Percentiles rank a stretch among this genome's conserved stretches.
phyloP scores from a whole-genome alignment of 1,284 basidiomycete genomes.

The Naganishia sp. region DNA sequence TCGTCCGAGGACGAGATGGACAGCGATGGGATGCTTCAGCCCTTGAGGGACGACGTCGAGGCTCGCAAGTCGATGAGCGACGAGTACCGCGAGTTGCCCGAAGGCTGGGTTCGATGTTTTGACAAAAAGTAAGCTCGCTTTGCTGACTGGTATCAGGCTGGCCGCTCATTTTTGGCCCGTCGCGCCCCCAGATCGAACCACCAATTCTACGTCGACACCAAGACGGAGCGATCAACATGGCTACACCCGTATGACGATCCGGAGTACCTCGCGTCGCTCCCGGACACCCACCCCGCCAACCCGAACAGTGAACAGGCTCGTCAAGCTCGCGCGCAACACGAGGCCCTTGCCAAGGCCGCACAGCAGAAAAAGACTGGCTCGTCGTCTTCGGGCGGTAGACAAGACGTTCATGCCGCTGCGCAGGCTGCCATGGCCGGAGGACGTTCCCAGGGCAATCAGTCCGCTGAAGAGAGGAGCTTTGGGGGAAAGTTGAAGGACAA shows the following conservation, averaged over 20 bases:
- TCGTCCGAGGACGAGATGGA: conserved; percentile 23
- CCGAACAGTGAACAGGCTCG: conserved; percentile 43
- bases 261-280: conserved; percentile 44
- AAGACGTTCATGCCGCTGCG: conserved; percentile 16
- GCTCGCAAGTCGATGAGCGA: conserved; percentile 43
- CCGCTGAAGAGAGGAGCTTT: conserved; percentile 21
- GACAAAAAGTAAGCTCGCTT: conserved; percentile 40
- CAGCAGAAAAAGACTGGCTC: conserved; percentile 16
- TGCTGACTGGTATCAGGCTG: background rate
- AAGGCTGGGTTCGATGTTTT: conserved; percentile 50
- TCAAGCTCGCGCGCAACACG: conserved; percentile 36
- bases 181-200: conserved; percentile 39
- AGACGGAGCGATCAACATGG: conserved; percentile 45
- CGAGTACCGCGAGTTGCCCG: conserved; percentile 46
- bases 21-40: conserved; percentile 20
- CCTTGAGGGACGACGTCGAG: conserved; percentile 26
- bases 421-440: conserved; percentile 18
- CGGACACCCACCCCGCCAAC: conserved; percentile 47
- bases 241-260: conserved; percentile 50
- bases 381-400: conserved; percentile 8
- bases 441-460: background rate
- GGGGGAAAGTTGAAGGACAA: conserved; percentile 47
- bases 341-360: conserved; percentile 11
- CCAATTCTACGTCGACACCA: conserved; percentile 47
- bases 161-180: background rate